Conservation (phyloP, 2,329 filamentous ascomycete genomes). For the Trichoderma asperellum region DNA sequence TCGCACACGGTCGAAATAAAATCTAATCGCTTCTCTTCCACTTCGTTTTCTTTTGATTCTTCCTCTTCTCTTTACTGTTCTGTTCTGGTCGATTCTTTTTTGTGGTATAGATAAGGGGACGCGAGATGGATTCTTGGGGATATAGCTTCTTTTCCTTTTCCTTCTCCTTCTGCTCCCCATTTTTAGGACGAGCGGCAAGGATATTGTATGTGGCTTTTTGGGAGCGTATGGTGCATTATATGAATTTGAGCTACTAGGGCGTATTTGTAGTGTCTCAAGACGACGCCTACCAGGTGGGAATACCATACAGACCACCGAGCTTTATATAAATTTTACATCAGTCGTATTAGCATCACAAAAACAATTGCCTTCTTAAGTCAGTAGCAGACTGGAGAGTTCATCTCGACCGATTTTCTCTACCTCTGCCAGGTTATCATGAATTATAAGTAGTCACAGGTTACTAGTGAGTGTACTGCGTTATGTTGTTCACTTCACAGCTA, state of each 20-base stretch:
- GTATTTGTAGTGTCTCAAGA: not conserved
- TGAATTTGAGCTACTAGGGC: not conserved
- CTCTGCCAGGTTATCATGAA: too few relatives aligned
- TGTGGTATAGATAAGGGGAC: constrained; percentile 2
- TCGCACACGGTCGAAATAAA: not conserved
- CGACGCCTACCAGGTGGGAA: not conserved
- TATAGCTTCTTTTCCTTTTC: not conserved
- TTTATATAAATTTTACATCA: constrained; percentile 3
- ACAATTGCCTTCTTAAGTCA: not conserved
- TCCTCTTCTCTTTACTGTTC: not conserved
- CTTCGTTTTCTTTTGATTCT: not conserved
- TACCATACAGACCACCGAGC: not conserved
- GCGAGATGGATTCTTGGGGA: not conserved
- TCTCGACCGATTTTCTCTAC: not conserved
- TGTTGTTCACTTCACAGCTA: not conserved
- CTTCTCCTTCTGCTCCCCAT: not conserved
- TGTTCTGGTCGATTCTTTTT: not conserved
- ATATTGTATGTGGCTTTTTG: not conserved
- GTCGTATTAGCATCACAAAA: not conserved
- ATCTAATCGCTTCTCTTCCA: not conserved
- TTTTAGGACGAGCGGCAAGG: not conserved
- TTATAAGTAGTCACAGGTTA: not conserved
- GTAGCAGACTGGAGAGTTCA: not conserved
- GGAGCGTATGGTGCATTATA: not conserved
- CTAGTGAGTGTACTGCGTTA: not conserved